These are phyloP conservation scores for Mycena belliarum DNA, from an alignment of 768 basidiomycete genomes.

Conservation along the genomic window DNA sequence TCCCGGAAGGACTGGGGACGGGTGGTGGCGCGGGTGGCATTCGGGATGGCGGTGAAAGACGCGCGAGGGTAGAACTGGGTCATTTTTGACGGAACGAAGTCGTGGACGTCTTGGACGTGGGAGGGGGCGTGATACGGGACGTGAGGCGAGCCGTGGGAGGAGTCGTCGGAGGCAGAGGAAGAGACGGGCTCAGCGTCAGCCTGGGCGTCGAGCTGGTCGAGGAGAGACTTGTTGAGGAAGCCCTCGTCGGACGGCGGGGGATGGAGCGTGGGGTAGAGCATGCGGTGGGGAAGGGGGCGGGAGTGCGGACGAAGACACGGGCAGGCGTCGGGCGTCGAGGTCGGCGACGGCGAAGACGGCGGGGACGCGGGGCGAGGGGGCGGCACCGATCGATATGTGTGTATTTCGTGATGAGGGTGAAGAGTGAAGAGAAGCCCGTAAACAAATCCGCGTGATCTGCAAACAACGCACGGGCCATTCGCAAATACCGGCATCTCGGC, in stretches of 20 bases:
- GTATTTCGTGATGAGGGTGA: neutral
- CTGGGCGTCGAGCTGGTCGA: slow-evolving; percentile 82
- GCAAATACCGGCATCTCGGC: neutral
- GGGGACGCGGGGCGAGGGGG: neutral
- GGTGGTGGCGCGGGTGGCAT: slow-evolving; percentile 5
- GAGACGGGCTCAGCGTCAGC: slow-evolving; percentile 75
- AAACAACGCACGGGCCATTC: slow-evolving; percentile 1
- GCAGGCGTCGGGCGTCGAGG: neutral
- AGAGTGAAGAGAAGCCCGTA: slow-evolving; percentile 13
- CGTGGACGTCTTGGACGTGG: slow-evolving; percentile 37
- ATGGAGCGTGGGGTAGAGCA: slow-evolving; percentile 50
- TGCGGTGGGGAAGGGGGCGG: slow-evolving; percentile 20
- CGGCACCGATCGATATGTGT: slow-evolving; percentile 17
- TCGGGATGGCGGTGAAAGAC: slow-evolving; percentile 32
- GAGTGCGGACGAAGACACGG: neutral
- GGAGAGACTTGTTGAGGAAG: slow-evolving; percentile 81
- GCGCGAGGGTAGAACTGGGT: slow-evolving; percentile 34
- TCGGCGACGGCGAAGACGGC: slow-evolving; percentile 22
- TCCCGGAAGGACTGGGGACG: slow-evolving; percentile 24
- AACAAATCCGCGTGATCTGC: neutral
- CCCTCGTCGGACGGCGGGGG: slow-evolving; percentile 62
- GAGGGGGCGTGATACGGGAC: slow-evolving; percentile 37
- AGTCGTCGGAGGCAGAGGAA: slow-evolving; percentile 47
- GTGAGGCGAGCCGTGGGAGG: slow-evolving; percentile 51
- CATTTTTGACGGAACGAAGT: slow-evolving; percentile 24